Conservation (phyloP, 2,329 filamentous ascomycete genomes). For the Lachnellula willkommii region DNA sequence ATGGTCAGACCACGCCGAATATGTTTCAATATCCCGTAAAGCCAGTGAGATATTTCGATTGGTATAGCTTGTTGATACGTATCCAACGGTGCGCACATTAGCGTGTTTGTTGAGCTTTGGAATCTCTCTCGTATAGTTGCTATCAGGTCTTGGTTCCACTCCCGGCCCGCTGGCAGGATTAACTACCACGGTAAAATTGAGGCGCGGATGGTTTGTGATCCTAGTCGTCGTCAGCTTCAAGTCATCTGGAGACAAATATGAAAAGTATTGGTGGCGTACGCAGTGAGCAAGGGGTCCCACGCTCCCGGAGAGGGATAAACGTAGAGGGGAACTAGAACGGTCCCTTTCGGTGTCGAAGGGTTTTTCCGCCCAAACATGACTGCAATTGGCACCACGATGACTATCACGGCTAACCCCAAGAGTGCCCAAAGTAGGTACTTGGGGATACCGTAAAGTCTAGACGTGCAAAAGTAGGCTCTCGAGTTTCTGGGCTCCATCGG, state of each 20-base stretch:
- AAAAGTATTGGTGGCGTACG: conserved; percentile 31
- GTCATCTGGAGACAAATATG: background rate
- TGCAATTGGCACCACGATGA: conserved; percentile 26
- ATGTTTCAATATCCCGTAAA: conserved; percentile 37
- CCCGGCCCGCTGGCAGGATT: conserved; percentile 33
- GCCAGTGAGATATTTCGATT: conserved; percentile 29
- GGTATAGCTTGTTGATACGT: conserved; percentile 36
- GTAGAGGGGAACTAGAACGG: conserved; percentile 44
- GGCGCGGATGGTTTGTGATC: conserved; percentile 15
- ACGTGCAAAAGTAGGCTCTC: background rate
- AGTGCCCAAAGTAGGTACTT: conserved; percentile 8
- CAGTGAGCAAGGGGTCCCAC: conserved; percentile 41
- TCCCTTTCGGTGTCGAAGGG: conserved; percentile 34
- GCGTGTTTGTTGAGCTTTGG: conserved; percentile 33
- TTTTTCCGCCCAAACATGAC: conserved; percentile 33
- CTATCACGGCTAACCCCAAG: conserved; percentile 6
- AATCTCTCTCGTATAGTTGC: conserved; percentile 33
- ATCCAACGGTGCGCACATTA: conserved; percentile 38
- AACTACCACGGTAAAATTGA: conserved; percentile 28
- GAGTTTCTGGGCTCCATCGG: background rate
- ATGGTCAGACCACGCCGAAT: conserved; percentile 38
- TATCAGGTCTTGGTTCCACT: conserved; percentile 27
- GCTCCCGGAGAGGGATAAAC: conserved; percentile 42
- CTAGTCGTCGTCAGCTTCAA: conserved; percentile 3
- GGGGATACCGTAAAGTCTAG: conserved; percentile 9